Base-by-base conservation (phyloP, 2,329 filamentous ascomycete genomes). In the Penicillium sp. region DNA sequence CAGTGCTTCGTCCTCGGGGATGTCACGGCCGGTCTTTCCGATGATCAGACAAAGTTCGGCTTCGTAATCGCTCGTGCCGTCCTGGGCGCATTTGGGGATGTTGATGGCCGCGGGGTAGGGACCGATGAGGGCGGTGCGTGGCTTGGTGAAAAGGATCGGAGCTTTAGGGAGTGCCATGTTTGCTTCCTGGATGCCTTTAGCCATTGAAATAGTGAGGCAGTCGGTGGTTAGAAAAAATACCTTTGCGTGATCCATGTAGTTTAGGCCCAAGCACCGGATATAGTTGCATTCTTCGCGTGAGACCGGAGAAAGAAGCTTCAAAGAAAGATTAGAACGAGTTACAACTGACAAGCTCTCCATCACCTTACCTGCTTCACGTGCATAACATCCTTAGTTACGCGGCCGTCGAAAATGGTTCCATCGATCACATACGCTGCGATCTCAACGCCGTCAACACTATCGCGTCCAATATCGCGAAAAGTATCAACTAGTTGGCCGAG, bases 181-280 rank as follows among this genome's bases (percentile, higher is more conserved):
- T 9, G 55, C 61, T 57, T 67, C 65, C 60, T 63, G 46, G 6
- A 36, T 8, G 16, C 18, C 18, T 3, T 44, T n/a, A 46, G 50
- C n/a, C 10, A 10, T 9, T 27, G 24, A 9, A 3, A 39, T 28
- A 4, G 8, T 25, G 27, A 22, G 16, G 36, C 9, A 18, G 22
- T 2, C 42, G 49, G 20, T 22, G 20, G 20, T 22, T 28, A 35
- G 27, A 11, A 27, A n/a, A 10, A 20, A 39, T 57, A 65, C 63
- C 30, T 66, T 48, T 11, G 66, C 66, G 38, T 69, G 67, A 14
- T 66, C 64, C 16, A 36, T 56, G 44, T 67, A 69, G 43, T 69
- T 69, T 2, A 69, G 54, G 2, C 67, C 66, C n/a, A 69, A 45
- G 33, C 66, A 69, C 11, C 63, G 55, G 35, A 69, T 66, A 18